These are phyloP conservation scores for Fraxinus paxiana DNA, from an alignment of 305 asterid genomes.

Conservation along the genomic window DNA sequence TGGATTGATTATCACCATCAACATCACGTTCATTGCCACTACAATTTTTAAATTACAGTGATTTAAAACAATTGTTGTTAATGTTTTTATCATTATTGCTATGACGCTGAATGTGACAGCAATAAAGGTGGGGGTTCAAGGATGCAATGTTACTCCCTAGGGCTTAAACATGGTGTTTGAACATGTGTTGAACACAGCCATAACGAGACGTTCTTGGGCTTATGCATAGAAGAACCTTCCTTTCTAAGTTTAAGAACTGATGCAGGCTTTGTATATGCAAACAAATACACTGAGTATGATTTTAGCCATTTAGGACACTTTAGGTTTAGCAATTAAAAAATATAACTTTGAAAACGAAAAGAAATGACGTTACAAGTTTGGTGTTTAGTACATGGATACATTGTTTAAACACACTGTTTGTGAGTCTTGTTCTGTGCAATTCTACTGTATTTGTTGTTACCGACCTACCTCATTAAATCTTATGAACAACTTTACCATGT, in stretches of 20 bases:
- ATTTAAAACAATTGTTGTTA: not conserved
- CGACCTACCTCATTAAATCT: not conserved
- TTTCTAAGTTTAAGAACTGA: not conserved
- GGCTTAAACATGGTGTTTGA: not conserved
- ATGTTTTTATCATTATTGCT: not conserved
- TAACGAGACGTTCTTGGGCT: not conserved
- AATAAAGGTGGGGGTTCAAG: not conserved
- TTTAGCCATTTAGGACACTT: not conserved
- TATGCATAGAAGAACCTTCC: not conserved
- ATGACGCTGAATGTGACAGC: not conserved
- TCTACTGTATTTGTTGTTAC: not conserved
- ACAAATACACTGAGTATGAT: not conserved
- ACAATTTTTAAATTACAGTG: slow-evolving; percentile 10
- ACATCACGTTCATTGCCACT: not conserved
- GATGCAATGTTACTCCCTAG: not conserved
- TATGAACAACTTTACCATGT: not conserved
- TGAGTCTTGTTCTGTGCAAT: not conserved
- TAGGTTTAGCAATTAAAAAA: not conserved
- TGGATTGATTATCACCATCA: slow-evolving; percentile 3
- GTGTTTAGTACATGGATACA: not conserved
- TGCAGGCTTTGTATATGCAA: not conserved
- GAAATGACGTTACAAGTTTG: not conserved
- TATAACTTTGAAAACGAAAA: not conserved
- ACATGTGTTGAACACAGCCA: not conserved
- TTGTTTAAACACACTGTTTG: not conserved